A percentile compares a stretch with the other conserved stretches of the same genome.
Conservation (phyloP, 805 yeast genomes). For the Kuraishia capsulata region DNA sequence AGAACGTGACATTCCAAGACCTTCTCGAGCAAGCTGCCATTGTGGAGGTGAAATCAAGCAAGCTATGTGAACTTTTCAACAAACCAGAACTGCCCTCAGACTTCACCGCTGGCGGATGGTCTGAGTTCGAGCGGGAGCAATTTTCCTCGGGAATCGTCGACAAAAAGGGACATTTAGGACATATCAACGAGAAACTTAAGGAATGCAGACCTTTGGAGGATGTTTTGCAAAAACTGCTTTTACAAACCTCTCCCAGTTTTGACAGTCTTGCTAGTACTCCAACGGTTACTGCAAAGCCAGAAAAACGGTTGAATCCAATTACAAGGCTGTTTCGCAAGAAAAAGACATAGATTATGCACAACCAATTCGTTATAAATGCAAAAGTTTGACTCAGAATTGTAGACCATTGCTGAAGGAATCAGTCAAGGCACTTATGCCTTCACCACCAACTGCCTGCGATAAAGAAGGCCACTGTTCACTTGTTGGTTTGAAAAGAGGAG, state of each 20-base stretch:
- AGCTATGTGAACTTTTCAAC: slow-evolving; percentile 9
- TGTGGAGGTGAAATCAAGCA: slow-evolving; percentile 11
- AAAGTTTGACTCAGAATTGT: background rate
- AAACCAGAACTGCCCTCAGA: slow-evolving; percentile 14
- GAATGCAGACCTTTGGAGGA: background rate
- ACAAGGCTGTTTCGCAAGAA: background rate
- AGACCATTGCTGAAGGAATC: background rate
- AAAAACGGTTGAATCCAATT: background rate
- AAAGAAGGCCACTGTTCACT: background rate
- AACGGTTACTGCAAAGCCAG: background rate
- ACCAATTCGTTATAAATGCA: no score
- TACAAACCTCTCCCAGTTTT: background rate
- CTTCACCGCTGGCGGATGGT: slow-evolving; percentile 13
- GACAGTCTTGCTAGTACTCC: background rate
- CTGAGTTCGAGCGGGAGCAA: slow-evolving; percentile 6
- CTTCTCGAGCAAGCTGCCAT: slow-evolving; percentile 23
- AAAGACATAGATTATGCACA: background rate
- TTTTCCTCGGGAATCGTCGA: background rate
- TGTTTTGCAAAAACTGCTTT: background rate
- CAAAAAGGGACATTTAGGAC: background rate
- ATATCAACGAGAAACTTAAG: background rate
- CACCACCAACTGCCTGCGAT: background rate
- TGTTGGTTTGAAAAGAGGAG: background rate
- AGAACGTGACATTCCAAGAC: slow-evolving; percentile 32
- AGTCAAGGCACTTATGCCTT: background rate